Percentiles rank a stretch among this genome's conserved stretches.
phyloP scores from a whole-genome alignment of 768 basidiomycete genomes.

The Hemileccinum rubropunctum region DNA sequence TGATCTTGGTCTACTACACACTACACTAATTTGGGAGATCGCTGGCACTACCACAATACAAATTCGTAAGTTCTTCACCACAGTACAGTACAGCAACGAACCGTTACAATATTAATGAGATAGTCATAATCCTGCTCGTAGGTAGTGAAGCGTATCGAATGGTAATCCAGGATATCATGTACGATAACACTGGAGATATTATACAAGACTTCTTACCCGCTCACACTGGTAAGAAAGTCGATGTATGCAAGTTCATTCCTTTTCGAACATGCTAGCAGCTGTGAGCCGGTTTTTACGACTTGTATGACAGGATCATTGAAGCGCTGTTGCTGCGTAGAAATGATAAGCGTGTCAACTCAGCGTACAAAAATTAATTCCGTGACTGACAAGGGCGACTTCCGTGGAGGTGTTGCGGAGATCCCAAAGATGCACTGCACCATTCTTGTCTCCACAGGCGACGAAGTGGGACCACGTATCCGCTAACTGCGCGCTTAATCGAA shows the following conservation, averaged over 20 bases:
- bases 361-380: background rate
- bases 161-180: background rate
- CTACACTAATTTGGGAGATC: slow-evolving; percentile 1
- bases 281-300: slow-evolving; percentile 33
- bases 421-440: slow-evolving; percentile 45
- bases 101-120: too few species aligned
- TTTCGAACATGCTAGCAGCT: slow-evolving; percentile 39
- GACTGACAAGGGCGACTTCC: slow-evolving; percentile 23
- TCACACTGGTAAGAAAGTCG: background rate
- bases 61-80: background rate
- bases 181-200: background rate
- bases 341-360: background rate
- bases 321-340: slow-evolving; percentile 30
- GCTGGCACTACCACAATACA: background rate
- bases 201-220: background rate
- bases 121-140: background rate
- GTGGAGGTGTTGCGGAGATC: slow-evolving; percentile 41
- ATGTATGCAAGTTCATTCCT: slow-evolving; percentile 34
- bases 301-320: slow-evolving; percentile 39
- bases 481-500: slow-evolving; percentile 15
- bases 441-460: slow-evolving; percentile 44
- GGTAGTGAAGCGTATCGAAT: background rate
- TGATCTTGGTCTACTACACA: background rate
- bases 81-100: too few species aligned
- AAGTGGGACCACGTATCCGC: slow-evolving; percentile 31